phyloP scores from a whole-genome alignment of 306 rosid species.

The Prunus padus region DNA sequence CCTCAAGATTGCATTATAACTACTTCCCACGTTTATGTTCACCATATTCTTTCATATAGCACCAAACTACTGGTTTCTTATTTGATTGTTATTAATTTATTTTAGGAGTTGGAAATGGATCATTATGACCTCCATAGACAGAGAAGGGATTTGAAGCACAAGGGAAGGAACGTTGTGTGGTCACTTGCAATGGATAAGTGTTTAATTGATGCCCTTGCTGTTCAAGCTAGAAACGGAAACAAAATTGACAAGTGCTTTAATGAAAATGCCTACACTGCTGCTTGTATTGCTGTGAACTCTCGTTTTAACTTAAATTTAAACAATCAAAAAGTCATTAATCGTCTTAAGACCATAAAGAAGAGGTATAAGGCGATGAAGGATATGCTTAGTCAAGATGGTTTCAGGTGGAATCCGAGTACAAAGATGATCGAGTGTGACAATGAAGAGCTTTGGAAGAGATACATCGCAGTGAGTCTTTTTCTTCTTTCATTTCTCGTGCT shows the following conservation, averaged over 20 bases:
- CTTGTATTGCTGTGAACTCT: constrained; percentile 71
- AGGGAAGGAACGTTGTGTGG: constrained; percentile 87
- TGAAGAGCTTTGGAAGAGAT: constrained; percentile 74
- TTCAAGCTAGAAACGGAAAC: constrained; percentile 76
- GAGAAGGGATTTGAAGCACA: constrained; percentile 67
- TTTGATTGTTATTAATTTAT: not conserved
- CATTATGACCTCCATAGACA: constrained; percentile 58
- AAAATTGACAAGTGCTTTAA: constrained; percentile 77
- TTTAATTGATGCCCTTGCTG: constrained; percentile 64
- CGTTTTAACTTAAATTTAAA: constrained; percentile 68
- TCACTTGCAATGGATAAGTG: constrained; percentile 81
- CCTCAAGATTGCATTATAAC: not conserved
- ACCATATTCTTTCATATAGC: not conserved
- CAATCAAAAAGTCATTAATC: constrained; percentile 77
- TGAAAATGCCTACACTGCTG: constrained; percentile 79
- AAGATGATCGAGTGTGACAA: constrained; percentile 63
- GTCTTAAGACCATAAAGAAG: constrained; percentile 80
- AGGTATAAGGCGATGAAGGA: constrained; percentile 71
- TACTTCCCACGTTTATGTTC: not conserved
- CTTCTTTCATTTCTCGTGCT: constrained; percentile 10
- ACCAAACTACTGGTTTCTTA: not conserved
- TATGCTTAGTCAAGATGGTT: constrained; percentile 65
- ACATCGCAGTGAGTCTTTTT: constrained; percentile 47
- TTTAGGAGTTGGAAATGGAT: constrained; percentile 53
- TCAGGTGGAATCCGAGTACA: constrained; percentile 64